These are phyloP conservation scores for Saccharum officinarum DNA, from an alignment of 176 grass and related monocot species.

Conservation along the genomic window DNA sequence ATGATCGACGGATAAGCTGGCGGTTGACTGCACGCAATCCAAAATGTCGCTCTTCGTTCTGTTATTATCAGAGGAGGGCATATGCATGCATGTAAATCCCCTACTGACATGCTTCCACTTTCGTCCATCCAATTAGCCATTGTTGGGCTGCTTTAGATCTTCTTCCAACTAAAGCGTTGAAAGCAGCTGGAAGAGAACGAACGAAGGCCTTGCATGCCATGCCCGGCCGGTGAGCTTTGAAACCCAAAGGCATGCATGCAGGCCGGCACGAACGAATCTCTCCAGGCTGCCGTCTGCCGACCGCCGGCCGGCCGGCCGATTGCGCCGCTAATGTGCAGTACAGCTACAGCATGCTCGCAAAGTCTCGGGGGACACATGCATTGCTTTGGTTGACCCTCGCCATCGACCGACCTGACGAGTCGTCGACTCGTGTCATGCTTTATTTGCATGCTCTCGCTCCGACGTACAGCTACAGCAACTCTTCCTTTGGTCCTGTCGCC, in stretches of 20 bases:
- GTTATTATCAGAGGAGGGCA: not conserved
- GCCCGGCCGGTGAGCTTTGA: not conserved
- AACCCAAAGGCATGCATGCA: not conserved
- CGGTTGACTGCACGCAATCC: not conserved
- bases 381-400: slow-evolving; percentile 20
- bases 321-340: not conserved
- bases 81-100: not conserved
- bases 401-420: not conserved
- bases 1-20: not conserved
- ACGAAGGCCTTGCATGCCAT: not conserved
- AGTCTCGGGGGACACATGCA: slow-evolving; percentile 25
- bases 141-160: not conserved
- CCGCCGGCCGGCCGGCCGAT: not conserved
- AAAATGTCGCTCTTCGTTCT: not conserved
- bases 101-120: not conserved
- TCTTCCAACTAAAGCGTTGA: slow-evolving; percentile 4
- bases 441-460: too few species aligned
- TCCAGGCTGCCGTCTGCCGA: not conserved
- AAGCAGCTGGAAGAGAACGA: not conserved
- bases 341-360: not conserved
- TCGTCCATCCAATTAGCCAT: not conserved
- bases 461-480: too few species aligned
- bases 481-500: too few species aligned
- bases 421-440: not conserved
- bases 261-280: not conserved